Base-by-base conservation (phyloP, 2,329 filamentous ascomycete genomes). In the Hymenoscyphus linearis region DNA sequence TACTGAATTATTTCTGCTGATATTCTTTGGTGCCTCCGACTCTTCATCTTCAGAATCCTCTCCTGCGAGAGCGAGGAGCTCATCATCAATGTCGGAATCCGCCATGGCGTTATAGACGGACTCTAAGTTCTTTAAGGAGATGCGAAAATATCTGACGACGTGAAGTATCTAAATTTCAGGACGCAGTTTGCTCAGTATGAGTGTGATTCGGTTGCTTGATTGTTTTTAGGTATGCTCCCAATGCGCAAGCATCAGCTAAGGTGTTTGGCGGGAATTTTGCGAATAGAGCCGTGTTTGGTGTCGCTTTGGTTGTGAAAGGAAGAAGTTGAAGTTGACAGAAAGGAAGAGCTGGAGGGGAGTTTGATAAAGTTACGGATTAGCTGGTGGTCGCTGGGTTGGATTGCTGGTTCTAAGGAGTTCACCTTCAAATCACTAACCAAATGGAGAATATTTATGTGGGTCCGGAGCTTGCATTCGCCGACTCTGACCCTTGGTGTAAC, bases 61-160 rank as follows among this genome's bases (percentile, higher is more conserved):
- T 70, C 91, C 95, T 59, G 93, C 95, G 67, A 98, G 86, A 72
- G 91, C 93, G 66, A 98, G 88, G 67, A 98, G 87, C 79, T 97
- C 93, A 70, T 93, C 92, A 74, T 98, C 93, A 68, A 97, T 84
- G 73, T 93, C 40, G 40, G 40, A 47, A 25, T 47, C 90, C 60
- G 90, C 89, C 92, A 96, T 82, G 66, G 34, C 62, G 31, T 31
- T 31, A 5, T 3, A 40, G 16, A n/a, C 37, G 18, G 12, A 18
- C 9, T 58, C 25, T 53, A n/a, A 37, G 27, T n/a, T 26, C 57
- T 35, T 60, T 31, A n/a, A 2, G 18, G 22, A 44, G 54, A 53
- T 58, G 52, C 25, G 55, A 60, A 16, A 31, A 26, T 18, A 35
- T 61, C 61, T 18, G 22, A 26, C 47, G 16, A 7, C 40, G 47